Evolutionary conservation across 139 green algal genomes (phyloP).

Genomic region (Zygnema cylindricum): DNA sequence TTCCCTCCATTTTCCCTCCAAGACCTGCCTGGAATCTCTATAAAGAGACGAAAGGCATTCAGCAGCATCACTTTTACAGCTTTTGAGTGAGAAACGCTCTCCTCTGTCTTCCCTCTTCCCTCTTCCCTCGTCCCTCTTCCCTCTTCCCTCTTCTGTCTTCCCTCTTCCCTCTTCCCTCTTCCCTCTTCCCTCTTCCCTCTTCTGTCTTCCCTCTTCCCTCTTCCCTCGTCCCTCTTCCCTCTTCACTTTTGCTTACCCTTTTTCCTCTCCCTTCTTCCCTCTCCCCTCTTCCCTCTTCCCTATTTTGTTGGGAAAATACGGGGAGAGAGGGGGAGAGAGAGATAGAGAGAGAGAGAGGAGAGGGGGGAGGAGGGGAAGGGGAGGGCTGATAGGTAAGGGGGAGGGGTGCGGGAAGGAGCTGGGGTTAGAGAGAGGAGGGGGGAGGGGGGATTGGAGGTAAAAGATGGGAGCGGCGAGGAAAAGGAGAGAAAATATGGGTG

Average conservation of each 20-base stretch:
- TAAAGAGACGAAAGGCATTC: too few relatives aligned
- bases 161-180: background rate
- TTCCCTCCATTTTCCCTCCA: too few relatives aligned
- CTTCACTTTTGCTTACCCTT: slow-evolving; percentile 9
- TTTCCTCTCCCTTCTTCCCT: slow-evolving; percentile 13
- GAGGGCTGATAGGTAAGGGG: background rate
- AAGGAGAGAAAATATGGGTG: background rate
- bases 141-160: background rate
- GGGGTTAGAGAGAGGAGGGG: background rate
- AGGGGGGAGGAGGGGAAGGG: background rate
- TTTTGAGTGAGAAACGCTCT: too few relatives aligned
- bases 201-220: slow-evolving; percentile 8
- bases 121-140: background rate
- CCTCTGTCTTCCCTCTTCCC: background rate
- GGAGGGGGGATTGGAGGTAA: background rate
- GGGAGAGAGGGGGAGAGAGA: background rate
- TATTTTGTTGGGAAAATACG: too few relatives aligned
- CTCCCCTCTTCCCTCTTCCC: background rate
- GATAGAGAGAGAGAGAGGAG: background rate
- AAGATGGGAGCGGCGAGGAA: too few relatives aligned
- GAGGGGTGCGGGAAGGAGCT: too few relatives aligned
- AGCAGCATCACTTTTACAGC: too few relatives aligned
- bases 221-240: background rate
- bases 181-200: background rate
- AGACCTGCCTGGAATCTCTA: too few relatives aligned